A percentile compares a stretch with the other conserved stretches of the same genome.
Conservation (phyloP, 192 early-diverging fungal species). For the Chytriomyces hyalinus region DNA sequence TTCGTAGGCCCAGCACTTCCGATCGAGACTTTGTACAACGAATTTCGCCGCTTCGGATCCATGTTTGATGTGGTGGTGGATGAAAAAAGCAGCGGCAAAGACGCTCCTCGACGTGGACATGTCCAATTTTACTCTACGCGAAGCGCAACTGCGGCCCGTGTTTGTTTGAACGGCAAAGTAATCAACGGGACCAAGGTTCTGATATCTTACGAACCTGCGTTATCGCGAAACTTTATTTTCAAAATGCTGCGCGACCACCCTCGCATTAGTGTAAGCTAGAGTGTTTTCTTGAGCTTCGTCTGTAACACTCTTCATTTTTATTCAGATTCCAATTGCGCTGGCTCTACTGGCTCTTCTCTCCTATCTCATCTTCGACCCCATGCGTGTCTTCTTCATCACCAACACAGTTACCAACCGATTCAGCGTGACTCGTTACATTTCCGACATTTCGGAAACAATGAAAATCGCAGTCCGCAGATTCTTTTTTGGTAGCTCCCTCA, state of each 20-base stretch:
- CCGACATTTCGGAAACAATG: constrained; percentile 24
- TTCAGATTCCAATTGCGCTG: constrained; percentile 66
- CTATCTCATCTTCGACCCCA: constrained; percentile 89
- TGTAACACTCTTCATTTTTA: too few relatives aligned
- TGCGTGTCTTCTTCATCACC: constrained; percentile 86
- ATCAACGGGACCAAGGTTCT: constrained; percentile 65
- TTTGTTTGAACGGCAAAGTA: constrained; percentile 84
- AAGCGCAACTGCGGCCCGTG: constrained; percentile 85
- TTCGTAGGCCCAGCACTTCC: constrained; percentile 76
- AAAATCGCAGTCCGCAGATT: constrained; percentile 52
- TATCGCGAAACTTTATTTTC: constrained; percentile 33
- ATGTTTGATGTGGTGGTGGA: constrained; percentile 80
- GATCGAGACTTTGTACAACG: constrained; percentile 71
- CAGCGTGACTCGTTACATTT: constrained; percentile 53
- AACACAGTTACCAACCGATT: constrained; percentile 85
- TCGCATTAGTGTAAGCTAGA: constrained; percentile 48
- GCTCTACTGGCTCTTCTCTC: constrained; percentile 78
- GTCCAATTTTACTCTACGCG: constrained; percentile 80
- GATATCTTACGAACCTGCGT: constrained; percentile 53
- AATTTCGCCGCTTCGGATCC: constrained; percentile 79
- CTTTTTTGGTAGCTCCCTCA: constrained; percentile 40
- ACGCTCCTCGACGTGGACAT: constrained; percentile 77
- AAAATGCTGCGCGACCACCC: constrained; percentile 63
- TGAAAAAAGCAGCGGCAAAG: constrained; percentile 65
- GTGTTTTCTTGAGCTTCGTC: too few relatives aligned